phyloP scores from a whole-genome alignment of 2,329 filamentous ascomycete genomes.

The Cladosporium cucumerinum region DNA sequence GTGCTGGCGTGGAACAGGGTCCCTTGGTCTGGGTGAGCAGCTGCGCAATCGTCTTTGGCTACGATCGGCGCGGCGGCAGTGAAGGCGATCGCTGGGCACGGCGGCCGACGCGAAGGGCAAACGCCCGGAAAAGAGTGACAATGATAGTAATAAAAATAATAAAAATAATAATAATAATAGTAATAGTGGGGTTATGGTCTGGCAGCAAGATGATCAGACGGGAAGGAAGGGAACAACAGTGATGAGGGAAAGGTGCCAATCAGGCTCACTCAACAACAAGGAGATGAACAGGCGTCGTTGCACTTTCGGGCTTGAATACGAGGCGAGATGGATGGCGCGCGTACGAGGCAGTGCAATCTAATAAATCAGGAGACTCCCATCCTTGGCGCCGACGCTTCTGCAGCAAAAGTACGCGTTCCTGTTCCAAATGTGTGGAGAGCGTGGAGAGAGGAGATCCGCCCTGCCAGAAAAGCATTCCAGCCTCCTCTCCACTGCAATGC shows the following conservation, averaged over 20 bases:
- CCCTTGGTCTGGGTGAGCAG: neutral
- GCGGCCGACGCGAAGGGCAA: neutral
- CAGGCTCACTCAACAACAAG: neutral
- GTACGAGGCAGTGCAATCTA: conserved; percentile 2
- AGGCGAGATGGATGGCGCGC: conserved; percentile 3
- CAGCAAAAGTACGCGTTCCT: neutral
- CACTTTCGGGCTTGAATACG: neutral
- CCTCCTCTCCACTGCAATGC: neutral
- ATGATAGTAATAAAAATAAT: no score
- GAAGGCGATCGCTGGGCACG: neutral
- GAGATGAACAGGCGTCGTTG: neutral
- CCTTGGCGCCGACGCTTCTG: neutral
- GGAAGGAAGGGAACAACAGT: neutral
- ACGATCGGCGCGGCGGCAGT: conserved; percentile 13
- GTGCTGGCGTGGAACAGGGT: conserved; percentile 3
- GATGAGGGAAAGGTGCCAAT: neutral
- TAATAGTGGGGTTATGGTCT: neutral
- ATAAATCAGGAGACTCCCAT: conserved; percentile 1
- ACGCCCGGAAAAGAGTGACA: neutral
- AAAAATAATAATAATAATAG: no score
- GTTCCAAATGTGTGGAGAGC: conserved; percentile 3
- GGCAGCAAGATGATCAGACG: neutral
- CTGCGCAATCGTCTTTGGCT: conserved; percentile 6
- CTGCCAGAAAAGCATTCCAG: neutral
- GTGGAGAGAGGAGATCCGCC: conserved; percentile 4